These are phyloP conservation scores for Pseudogymnoascus sp. DNA, from an alignment of 2,329 filamentous ascomycete genomes.

Conservation along the genomic window DNA sequence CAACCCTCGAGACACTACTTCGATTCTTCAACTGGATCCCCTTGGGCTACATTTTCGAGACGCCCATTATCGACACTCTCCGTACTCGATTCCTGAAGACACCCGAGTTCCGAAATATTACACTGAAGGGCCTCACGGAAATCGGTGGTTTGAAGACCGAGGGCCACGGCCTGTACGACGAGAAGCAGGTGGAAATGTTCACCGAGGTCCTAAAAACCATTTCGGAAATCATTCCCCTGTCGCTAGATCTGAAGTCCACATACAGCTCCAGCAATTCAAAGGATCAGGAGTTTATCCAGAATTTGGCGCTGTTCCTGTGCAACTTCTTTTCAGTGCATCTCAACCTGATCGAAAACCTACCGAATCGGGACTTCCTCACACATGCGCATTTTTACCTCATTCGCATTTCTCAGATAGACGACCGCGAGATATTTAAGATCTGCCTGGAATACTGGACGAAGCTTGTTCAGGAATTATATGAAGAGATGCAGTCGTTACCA, in stretches of 20 bases:
- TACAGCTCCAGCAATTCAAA: constrained; percentile 85
- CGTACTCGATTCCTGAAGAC: constrained; percentile 86
- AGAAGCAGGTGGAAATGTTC: constrained; percentile 97
- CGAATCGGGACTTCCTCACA: constrained; percentile 87
- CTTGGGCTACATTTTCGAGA: constrained; percentile 97
- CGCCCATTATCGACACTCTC: constrained; percentile 86
- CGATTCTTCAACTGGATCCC: constrained; percentile 99
- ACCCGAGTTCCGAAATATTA: constrained; percentile 93
- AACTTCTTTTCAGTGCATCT: constrained; percentile 96
- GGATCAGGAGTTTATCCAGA: constrained; percentile 97
- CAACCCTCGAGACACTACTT: constrained; percentile 90
- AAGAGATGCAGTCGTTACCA: constrained; percentile 96
- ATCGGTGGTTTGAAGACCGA: constrained; percentile 90
- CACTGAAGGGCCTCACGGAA: constrained; percentile 92
- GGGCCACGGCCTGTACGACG: constrained; percentile 69
- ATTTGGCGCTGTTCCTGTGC: constrained; percentile 88
- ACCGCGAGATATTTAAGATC: constrained; percentile 99
- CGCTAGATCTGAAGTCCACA: constrained; percentile 81
- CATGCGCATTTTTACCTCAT: constrained; percentile 98
- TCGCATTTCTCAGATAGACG: constrained; percentile 95
- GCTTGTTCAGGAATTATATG: constrained; percentile 92
- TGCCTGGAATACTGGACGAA: constrained; percentile 99
- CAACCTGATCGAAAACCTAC: constrained; percentile 86
- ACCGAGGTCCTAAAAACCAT: constrained; percentile 92
- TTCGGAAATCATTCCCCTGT: constrained; percentile 83